These are phyloP conservation scores for Neurospora hispaniola DNA, from an alignment of 495 filamentous ascomycete species.

Conservation along the genomic window DNA sequence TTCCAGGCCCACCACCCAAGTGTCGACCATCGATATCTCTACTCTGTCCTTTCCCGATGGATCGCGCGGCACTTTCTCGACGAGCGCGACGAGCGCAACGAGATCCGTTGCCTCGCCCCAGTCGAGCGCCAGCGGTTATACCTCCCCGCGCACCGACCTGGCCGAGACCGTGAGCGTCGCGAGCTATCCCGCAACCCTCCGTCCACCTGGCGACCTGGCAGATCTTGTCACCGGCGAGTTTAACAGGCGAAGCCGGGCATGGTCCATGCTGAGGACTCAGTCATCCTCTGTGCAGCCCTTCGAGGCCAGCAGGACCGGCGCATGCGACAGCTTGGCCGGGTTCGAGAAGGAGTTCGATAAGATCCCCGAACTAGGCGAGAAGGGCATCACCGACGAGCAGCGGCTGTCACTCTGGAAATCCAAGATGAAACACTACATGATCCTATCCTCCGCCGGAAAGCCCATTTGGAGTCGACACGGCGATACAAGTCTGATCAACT, in stretches of 20 bases:
- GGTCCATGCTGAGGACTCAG: conserved; percentile 47
- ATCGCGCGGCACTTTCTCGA: conserved; percentile 50
- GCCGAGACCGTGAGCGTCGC: conserved; percentile 75
- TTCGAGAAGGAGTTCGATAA: conserved; percentile 73
- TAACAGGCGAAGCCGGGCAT: conserved; percentile 46
- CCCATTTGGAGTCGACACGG: conserved; percentile 95
- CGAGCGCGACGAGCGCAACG: conserved; percentile 30
- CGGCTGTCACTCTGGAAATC: conserved; percentile 67
- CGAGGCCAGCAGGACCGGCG: conserved; percentile 34
- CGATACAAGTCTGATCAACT: conserved; percentile 75
- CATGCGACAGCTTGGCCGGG: conserved; percentile 45
- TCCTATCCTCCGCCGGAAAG: conserved; percentile 94
- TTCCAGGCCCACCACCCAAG: conserved; percentile 69
- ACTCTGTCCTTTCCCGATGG: conserved; percentile 61
- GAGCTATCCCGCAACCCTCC: conserved; percentile 69
- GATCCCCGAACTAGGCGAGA: conserved; percentile 51
- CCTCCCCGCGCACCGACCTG: conserved; percentile 36
- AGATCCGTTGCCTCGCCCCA: conserved; percentile 25
- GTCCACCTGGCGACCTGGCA: conserved; percentile 64
- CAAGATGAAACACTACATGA: conserved; percentile 92
- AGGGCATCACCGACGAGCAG: conserved; percentile 50
- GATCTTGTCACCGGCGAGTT: conserved; percentile 68
- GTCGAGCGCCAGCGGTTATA: conserved; percentile 19
- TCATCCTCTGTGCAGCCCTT: conserved; percentile 48
- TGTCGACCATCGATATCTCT: conserved; percentile 68